Evolutionary conservation across 169 alveolate genomes (phyloP).

Genomic region (Babesia ovata): DNA sequence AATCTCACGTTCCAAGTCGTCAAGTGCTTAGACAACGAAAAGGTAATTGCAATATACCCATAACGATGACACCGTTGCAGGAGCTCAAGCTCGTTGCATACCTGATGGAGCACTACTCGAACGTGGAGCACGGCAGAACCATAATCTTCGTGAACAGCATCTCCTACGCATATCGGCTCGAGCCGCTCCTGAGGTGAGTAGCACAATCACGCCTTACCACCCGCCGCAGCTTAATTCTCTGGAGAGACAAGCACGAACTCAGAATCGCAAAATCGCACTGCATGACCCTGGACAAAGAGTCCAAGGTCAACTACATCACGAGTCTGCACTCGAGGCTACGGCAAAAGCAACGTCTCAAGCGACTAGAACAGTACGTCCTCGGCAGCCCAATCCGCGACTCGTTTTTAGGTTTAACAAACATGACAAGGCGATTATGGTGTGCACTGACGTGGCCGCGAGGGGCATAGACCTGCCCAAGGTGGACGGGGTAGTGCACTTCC

Average conservation of each 20-base stretch:
- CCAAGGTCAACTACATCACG: constrained; percentile 52
- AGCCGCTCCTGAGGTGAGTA: constrained; percentile 55
- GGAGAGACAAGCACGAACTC: constrained; percentile 66
- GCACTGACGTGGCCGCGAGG: constrained; percentile 94
- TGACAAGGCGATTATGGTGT: constrained; percentile 77
- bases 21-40: constrained; percentile 49
- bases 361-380: constrained; percentile 49
- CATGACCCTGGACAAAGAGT: constrained; percentile 44
- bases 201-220: too few species aligned
- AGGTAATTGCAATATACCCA: background rate
- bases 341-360: constrained; percentile 63
- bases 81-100: constrained; percentile 58
- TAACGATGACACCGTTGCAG: constrained; percentile 6
- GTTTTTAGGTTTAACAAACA: constrained; percentile 47
- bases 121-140: constrained; percentile 22
- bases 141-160: constrained; percentile 64
- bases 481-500: constrained; percentile 88
- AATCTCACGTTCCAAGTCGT: constrained; percentile 37
- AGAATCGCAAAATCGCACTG: constrained; percentile 54
- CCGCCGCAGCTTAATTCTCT: constrained; percentile 44
- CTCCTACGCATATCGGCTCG: constrained; percentile 64
- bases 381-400: background rate
- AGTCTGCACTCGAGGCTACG: constrained; percentile 64
- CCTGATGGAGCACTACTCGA: constrained; percentile 48
- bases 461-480: constrained; percentile 91